Percentiles rank a stretch among this genome's conserved stretches.
Evolutionary conservation across 768 basidiomycete species (phyloP).

Genomic region (Collybia nuda): DNA sequence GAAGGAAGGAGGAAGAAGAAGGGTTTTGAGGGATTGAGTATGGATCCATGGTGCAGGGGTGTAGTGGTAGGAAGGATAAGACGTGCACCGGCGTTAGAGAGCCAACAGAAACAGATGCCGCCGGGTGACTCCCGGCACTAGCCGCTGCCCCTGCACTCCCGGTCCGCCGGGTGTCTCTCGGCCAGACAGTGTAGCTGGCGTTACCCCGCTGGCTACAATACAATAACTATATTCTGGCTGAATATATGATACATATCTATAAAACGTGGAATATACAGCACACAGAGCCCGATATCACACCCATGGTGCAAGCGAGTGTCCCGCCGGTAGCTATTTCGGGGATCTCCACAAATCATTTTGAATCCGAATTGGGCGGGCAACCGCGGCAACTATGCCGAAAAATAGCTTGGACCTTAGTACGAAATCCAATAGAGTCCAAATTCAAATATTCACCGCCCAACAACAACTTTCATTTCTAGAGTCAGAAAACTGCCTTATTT

Average conservation of each 20-base stretch:
- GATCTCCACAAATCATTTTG: background rate
- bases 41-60: slow-evolving; percentile 33
- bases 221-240: too few species aligned
- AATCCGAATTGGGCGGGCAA: slow-evolving; percentile 3
- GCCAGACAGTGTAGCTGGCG: background rate
- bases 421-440: too few species aligned
- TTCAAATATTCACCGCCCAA: too few species aligned
- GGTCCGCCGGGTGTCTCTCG: slow-evolving; percentile 19
- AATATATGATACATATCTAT: too few species aligned
- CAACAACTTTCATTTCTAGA: too few species aligned
- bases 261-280: too few species aligned
- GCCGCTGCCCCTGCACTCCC: slow-evolving; percentile 11
- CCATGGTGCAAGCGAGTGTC: background rate
- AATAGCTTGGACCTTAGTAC: too few species aligned
- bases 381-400: background rate
- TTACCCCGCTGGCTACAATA: too few species aligned
- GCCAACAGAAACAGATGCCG: slow-evolving; percentile 24
- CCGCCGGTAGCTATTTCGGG: slow-evolving; percentile 17
- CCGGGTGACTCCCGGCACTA: slow-evolving; percentile 24
- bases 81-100: slow-evolving; percentile 21
- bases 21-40: slow-evolving; percentile 23
- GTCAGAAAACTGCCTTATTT: too few species aligned
- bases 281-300: background rate
- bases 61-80: slow-evolving; percentile 17
- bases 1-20: slow-evolving; percentile 18